A percentile compares a stretch with the other conserved stretches of the same genome.
These are phyloP conservation scores for Fabrea salina DNA, from an alignment of 169 alveolate species.

Conservation along the genomic window DNA sequence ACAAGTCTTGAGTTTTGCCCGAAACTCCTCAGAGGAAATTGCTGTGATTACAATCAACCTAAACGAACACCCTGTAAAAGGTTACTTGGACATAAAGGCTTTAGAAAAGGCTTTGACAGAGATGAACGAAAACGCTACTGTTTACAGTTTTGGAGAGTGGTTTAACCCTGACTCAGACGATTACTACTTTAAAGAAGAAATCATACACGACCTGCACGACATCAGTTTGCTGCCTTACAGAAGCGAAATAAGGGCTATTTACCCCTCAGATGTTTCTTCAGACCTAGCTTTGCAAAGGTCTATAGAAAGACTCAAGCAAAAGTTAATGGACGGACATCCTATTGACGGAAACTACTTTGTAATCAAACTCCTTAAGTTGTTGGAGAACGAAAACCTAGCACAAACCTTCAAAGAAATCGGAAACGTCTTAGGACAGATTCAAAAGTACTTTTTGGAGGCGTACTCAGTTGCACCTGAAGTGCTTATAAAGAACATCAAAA, in stretches of 20 bases:
- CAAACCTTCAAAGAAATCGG: background rate
- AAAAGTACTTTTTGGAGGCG: constrained; percentile 21
- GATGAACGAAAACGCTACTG: constrained; percentile 44
- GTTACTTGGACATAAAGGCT: constrained; percentile 52
- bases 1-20: constrained; percentile 76
- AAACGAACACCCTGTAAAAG: constrained; percentile 59
- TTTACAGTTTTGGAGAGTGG: constrained; percentile 63
- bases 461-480: constrained; percentile 22
- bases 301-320: constrained; percentile 43
- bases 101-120: constrained; percentile 21
- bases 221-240: constrained; percentile 40
- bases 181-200: constrained; percentile 67
- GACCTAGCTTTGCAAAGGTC: constrained; percentile 32
- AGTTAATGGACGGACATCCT: constrained; percentile 6
- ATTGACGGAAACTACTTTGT: constrained; percentile 35
- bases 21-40: constrained; percentile 71
- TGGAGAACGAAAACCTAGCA: background rate
- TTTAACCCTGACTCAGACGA: constrained; percentile 43
- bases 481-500: constrained; percentile 1
- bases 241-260: constrained; percentile 23
- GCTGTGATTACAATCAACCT: constrained; percentile 76
- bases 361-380: background rate
- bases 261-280: constrained; percentile 34
- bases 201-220: constrained; percentile 46
- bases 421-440: background rate